Percentiles rank a stretch among this genome's conserved stretches.
phyloP scores from a whole-genome alignment of 768 basidiomycete genomes.

The Favolaschia claudopus region DNA sequence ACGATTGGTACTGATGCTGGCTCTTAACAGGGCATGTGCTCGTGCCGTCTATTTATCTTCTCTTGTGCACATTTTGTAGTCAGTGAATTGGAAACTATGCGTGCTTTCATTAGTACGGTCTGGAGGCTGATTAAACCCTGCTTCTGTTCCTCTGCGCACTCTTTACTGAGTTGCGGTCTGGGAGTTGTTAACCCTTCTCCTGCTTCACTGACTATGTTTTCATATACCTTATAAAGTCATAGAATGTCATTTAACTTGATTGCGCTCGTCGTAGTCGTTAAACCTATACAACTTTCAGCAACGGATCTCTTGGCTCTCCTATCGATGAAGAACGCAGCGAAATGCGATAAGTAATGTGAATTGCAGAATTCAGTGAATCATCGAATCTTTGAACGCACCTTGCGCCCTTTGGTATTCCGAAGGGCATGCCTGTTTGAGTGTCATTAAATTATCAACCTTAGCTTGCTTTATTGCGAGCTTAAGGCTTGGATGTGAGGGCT shows the following conservation, averaged over 20 bases:
- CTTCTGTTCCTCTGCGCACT: no score
- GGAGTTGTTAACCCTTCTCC: conserved; percentile 26
- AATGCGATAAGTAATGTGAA: conserved; percentile 86
- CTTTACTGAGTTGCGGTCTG: no score
- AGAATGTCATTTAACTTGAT: conserved; percentile 38
- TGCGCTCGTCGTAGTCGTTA: no score
- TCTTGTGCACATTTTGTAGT: conserved; percentile 56
- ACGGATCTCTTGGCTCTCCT: conserved; percentile 81
- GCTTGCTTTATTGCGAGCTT: conserved; percentile 35
- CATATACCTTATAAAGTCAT: conserved; percentile 31
- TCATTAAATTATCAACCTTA: conserved; percentile 64
- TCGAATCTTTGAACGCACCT: conserved; percentile 86
- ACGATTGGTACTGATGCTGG: conserved; percentile 43
- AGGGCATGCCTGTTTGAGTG: conserved; percentile 82
- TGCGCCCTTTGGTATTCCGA: conserved; percentile 79
- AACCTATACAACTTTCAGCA: conserved; percentile 52
- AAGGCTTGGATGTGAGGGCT: conserved; percentile 53
- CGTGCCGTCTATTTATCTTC: conserved; percentile 47
- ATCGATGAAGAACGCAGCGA: conserved; percentile 85
- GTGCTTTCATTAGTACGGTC: no score
- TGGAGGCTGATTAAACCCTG: no score
- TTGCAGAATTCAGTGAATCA: conserved; percentile 85
- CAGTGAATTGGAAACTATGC: conserved; percentile 26
- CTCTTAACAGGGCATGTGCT: conserved; percentile 43
- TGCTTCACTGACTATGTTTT: conserved; percentile 37